phyloP scores from a whole-genome alignment of 495 filamentous ascomycete species.

The Xylaria sp. region DNA sequence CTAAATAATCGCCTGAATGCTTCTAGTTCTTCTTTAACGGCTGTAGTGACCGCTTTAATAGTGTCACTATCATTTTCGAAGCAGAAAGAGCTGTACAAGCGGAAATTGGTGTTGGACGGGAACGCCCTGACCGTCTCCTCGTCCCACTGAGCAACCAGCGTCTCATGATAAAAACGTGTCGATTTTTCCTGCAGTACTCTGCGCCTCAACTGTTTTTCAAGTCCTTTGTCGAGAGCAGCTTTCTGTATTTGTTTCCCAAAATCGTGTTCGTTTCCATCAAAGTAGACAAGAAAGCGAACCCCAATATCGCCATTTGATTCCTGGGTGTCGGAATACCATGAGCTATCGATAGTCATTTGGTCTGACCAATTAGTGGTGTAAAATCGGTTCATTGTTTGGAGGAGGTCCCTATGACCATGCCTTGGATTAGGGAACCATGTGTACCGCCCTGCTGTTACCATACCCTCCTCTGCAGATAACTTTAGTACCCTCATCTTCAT shows the following conservation, averaged over 20 bases:
- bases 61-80: background rate
- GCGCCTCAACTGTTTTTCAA: constrained; percentile 34
- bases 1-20: background rate
- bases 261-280: background rate
- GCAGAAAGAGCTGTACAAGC: background rate
- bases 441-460: background rate
- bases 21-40: background rate
- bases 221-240: background rate
- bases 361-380: constrained; percentile 30
- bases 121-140: constrained; percentile 36
- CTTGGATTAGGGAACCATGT: constrained; percentile 29
- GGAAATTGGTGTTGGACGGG: constrained; percentile 29
- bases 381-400: constrained; percentile 33
- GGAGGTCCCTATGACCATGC: constrained; percentile 37
- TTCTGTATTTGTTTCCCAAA: background rate
- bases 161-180: constrained; percentile 41
- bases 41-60: background rate
- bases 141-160: constrained; percentile 40
- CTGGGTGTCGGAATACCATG: constrained; percentile 37
- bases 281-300: background rate
- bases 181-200: constrained; percentile 35
- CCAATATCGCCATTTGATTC: background rate
- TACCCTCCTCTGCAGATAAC: background rate
- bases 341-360: constrained; percentile 38
- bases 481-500: background rate